Conservation (phyloP, 164 flowering plant genomes). For the Sedum album region DNA sequence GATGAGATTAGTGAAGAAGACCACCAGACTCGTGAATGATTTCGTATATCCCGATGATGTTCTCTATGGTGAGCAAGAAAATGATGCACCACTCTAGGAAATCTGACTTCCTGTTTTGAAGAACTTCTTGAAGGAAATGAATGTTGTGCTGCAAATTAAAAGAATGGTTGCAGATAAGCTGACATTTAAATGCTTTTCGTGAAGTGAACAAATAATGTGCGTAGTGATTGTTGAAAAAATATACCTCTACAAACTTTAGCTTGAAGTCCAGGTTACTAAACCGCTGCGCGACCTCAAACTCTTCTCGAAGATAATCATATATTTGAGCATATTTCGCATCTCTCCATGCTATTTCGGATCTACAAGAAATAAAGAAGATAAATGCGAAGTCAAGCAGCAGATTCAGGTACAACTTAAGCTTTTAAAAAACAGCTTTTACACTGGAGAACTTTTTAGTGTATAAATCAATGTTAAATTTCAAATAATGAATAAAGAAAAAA, state of each 20-base stretch:
- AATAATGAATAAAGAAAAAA: not conserved
- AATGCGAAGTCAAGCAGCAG: not conserved
- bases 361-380: constrained; percentile 16
- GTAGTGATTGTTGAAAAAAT: not conserved
- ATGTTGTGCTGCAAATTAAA: constrained; percentile 62
- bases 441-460: not conserved
- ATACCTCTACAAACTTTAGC: constrained; percentile 86
- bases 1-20: constrained; percentile 10
- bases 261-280: constrained; percentile 81
- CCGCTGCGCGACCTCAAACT: constrained; percentile 79
- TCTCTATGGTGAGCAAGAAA: constrained; percentile 47
- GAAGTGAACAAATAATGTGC: not conserved
- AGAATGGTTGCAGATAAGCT: not conserved
- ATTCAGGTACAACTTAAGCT: no score
- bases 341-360: constrained; percentile 97
- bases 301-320: constrained; percentile 84
- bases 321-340: constrained; percentile 86
- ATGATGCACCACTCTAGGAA: constrained; percentile 82
- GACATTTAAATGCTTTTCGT: no score
- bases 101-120: constrained; percentile 66
- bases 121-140: no score
- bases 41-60: constrained; percentile 50
- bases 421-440: no score
- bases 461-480: not conserved
- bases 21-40: constrained; percentile 42